phyloP scores from a whole-genome alignment of 208 protist genomes.

The Balamuthia mandrillaris region DNA sequence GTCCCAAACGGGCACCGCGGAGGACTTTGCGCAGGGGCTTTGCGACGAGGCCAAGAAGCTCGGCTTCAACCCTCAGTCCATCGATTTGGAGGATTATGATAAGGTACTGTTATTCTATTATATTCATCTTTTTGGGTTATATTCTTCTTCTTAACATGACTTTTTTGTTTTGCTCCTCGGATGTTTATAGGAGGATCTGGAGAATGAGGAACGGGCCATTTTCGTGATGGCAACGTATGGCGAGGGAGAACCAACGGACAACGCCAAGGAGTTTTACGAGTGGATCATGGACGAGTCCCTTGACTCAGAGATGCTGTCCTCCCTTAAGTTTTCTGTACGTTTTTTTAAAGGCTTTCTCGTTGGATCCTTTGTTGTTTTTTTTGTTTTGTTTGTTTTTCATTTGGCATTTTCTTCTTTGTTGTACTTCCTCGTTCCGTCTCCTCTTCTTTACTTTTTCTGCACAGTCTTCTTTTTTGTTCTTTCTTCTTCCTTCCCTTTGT shows the following conservation, averaged over 20 bases:
- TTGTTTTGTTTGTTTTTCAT: background rate
- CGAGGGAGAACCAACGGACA: slow-evolving; percentile 82
- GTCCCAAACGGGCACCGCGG: slow-evolving; percentile 36
- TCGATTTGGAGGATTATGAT: slow-evolving; percentile 24
- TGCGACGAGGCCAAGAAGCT: slow-evolving; percentile 1
- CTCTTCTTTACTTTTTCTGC: background rate
- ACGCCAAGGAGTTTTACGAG: slow-evolving; percentile 69
- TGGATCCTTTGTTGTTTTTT: too few species aligned
- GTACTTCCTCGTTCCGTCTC: slow-evolving; percentile 31
- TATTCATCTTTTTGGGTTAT: background rate
- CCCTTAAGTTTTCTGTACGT: slow-evolving; percentile 72
- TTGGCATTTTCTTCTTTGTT: background rate
- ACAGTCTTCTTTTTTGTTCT: background rate
- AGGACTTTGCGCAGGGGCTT: slow-evolving; percentile 7
- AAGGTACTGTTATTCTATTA: background rate
- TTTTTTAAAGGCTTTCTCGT: background rate
- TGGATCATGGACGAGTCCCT: slow-evolving; percentile 38
- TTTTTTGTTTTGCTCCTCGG: background rate
- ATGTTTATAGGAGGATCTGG: slow-evolving; percentile 19
- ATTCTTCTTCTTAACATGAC: background rate
- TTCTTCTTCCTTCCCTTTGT: background rate
- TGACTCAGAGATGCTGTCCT: slow-evolving; percentile 45
- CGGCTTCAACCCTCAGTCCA: background rate
- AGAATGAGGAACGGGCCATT: slow-evolving; percentile 49
- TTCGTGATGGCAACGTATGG: slow-evolving; percentile 79